These are phyloP conservation scores for Didymella exigua DNA, from an alignment of 2,329 filamentous ascomycete species.

Conservation along the genomic window DNA sequence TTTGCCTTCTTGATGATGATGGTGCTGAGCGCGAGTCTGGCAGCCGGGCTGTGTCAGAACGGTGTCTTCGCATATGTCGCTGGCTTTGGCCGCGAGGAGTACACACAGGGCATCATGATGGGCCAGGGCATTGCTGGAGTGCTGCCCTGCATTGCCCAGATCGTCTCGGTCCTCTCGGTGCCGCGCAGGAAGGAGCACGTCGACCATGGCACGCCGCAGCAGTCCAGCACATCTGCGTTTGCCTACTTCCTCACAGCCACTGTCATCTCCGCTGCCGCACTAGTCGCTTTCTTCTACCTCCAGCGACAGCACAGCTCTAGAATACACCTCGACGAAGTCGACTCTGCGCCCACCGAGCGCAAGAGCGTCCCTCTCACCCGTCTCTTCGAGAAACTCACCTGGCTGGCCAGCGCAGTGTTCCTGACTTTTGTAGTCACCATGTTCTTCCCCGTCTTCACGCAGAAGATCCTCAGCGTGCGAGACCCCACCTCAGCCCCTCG, in stretches of 20 bases:
- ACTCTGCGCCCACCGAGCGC: slow-evolving; percentile 31
- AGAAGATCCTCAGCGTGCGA: slow-evolving; percentile 52
- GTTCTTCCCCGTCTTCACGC: slow-evolving; percentile 93
- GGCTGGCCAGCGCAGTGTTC: slow-evolving; percentile 77
- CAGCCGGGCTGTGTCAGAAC: slow-evolving; percentile 87
- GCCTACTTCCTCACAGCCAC: slow-evolving; percentile 91
- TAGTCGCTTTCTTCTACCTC: slow-evolving; percentile 77
- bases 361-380: slow-evolving; percentile 64
- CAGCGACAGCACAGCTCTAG: slow-evolving; percentile 58
- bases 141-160: slow-evolving; percentile 84
- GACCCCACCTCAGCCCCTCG: slow-evolving; percentile 54
- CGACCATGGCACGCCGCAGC: slow-evolving; percentile 35
- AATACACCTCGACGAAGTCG: slow-evolving; percentile 33
- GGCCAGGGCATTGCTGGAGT: slow-evolving; percentile 93
- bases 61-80: slow-evolving; percentile 91
- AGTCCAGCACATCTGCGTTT: slow-evolving; percentile 74
- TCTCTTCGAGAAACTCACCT: slow-evolving; percentile 78
- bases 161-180: slow-evolving; percentile 76
- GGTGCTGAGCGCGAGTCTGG: slow-evolving; percentile 78
- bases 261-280: slow-evolving; percentile 69
- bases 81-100: slow-evolving; percentile 82
- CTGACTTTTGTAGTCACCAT: slow-evolving; percentile 84
- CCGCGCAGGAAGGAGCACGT: slow-evolving; percentile 55
- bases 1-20: slow-evolving; percentile 81
- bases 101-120: slow-evolving; percentile 95